These are phyloP conservation scores for Naganishia sp. DNA, from an alignment of 1,284 basidiomycete genomes.

Conservation along the genomic window DNA sequence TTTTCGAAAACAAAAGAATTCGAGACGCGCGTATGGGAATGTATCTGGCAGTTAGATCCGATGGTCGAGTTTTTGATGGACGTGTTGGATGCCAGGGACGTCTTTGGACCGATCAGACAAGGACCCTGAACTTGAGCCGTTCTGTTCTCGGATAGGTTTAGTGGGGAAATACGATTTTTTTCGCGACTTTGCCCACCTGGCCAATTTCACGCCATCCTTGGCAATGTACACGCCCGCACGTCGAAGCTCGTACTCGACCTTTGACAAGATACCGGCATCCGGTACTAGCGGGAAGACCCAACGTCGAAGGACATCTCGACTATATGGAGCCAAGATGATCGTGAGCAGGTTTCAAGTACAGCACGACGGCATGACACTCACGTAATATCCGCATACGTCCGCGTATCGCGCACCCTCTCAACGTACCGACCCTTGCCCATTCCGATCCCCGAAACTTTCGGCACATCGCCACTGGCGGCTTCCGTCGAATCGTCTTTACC, in stretches of 20 bases:
- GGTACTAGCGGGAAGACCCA: conserved; percentile 95
- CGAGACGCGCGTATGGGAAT: conserved; percentile 66
- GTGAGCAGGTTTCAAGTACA: conserved; percentile 12
- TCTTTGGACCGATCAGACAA: conserved; percentile 45
- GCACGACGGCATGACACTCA: conserved; percentile 44
- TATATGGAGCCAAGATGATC: conserved; percentile 45
- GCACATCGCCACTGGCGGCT: conserved; percentile 17
- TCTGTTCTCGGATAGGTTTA: conserved; percentile 35
- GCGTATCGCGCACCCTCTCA: conserved; percentile 82
- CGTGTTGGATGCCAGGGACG: conserved; percentile 45
- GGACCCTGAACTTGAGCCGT: conserved; percentile 57
- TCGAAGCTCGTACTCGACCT: conserved; percentile 75
- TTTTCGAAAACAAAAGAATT: conserved; percentile 82
- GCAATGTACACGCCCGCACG: conserved; percentile 85
- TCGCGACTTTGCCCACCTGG: conserved; percentile 61
- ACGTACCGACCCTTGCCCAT: conserved; percentile 68
- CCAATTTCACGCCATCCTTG: conserved; percentile 69
- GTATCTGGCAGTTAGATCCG: conserved; percentile 78
- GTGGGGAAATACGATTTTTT: conserved; percentile 1
- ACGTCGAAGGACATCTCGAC: conserved; percentile 85
- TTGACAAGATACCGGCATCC: conserved; percentile 84
- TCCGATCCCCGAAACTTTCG: conserved; percentile 33
- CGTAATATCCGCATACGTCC: conserved; percentile 85
- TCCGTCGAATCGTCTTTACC: conserved; percentile 28
- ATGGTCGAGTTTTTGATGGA: conserved; percentile 63